phyloP scores from a whole-genome alignment of 148 eudicot species.

The Vaccinium darrowii region DNA sequence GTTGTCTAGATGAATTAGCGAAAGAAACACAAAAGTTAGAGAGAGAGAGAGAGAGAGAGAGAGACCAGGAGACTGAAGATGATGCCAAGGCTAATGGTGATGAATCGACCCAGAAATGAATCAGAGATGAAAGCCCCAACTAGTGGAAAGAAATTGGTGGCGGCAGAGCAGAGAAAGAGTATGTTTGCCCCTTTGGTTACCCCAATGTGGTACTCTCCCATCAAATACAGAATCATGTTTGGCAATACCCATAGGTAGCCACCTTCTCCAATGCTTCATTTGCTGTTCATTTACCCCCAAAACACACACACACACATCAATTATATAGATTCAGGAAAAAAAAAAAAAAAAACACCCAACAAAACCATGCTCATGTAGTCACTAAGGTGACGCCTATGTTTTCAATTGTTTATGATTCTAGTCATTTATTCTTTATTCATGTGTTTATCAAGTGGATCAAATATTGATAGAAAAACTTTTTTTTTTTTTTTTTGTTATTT shows the following conservation, averaged over 20 bases:
- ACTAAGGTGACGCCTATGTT: too few species aligned
- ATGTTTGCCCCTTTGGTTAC: slow-evolving; percentile 51
- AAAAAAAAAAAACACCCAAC: too few species aligned
- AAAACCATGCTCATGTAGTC: too few species aligned
- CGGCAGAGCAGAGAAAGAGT: slow-evolving; percentile 60
- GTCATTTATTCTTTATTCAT: not conserved
- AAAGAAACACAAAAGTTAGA: not conserved
- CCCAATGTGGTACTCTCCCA: slow-evolving; percentile 64
- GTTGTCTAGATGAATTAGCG: not conserved
- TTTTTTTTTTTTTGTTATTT: too few species aligned
- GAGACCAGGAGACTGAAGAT: slow-evolving; percentile 27
- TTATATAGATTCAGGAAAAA: too few species aligned
- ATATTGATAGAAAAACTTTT: too few species aligned
- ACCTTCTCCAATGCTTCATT: slow-evolving; percentile 89
- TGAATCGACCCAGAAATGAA: slow-evolving; percentile 71
- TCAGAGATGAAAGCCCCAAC: slow-evolving; percentile 82
- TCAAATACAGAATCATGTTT: slow-evolving; percentile 77
- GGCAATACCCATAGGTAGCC: slow-evolving; percentile 73
- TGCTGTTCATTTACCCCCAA: slow-evolving; percentile 28
- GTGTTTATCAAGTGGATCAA: not conserved
- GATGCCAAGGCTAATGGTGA: slow-evolving; percentile 70
- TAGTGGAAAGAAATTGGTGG: slow-evolving; percentile 69
- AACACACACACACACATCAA: too few species aligned
- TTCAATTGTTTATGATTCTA: too few species aligned
- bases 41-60: too few species aligned